phyloP scores from a whole-genome alignment of 305 asterid species.

The Salvia sclarea region DNA sequence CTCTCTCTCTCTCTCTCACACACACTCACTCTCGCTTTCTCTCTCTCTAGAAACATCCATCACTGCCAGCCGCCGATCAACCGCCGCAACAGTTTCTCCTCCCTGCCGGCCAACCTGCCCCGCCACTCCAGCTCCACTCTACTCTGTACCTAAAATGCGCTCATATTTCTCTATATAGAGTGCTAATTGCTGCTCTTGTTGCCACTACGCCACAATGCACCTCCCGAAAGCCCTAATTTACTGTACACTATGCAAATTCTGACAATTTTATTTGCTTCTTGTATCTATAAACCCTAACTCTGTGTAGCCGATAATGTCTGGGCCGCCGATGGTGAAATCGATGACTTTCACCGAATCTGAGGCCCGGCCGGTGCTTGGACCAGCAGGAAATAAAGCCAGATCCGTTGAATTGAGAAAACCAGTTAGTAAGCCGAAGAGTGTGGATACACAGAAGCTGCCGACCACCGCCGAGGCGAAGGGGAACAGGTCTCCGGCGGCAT shows the following conservation, averaged over 20 bases:
- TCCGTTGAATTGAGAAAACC: conserved; percentile 65
- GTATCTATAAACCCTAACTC: conserved; percentile 28
- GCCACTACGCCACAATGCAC: conserved; percentile 45
- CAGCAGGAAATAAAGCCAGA: conserved; percentile 75
- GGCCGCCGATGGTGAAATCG: conserved; percentile 65
- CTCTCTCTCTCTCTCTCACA: not conserved
- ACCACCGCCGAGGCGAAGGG: conserved; percentile 43
- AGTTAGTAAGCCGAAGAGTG: conserved; percentile 43
- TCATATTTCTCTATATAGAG: conserved; percentile 34
- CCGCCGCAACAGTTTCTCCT: conserved; percentile 27
- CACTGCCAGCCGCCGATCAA: conserved; percentile 30
- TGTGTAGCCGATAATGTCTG: conserved; percentile 58
- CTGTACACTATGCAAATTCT: conserved; percentile 24
- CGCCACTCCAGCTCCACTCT: conserved; percentile 4
- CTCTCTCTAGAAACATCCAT: conserved; percentile 40
- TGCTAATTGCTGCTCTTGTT: conserved; percentile 24
- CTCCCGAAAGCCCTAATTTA: conserved; percentile 37
- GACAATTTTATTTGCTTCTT: conserved; percentile 15
- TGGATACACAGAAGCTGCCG: conserved; percentile 39
- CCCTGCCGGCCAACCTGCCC: conserved; percentile 16
- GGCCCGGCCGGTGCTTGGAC: conserved; percentile 72
- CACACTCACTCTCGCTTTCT: not conserved
- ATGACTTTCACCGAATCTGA: conserved; percentile 57
- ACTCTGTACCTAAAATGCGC: conserved; percentile 7
- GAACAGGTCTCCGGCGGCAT: conserved; percentile 49